Percentiles rank a stretch among this genome's conserved stretches.
phyloP scores from a whole-genome alignment of 768 basidiomycete genomes.

The Tricholoma bakamatsutake region DNA sequence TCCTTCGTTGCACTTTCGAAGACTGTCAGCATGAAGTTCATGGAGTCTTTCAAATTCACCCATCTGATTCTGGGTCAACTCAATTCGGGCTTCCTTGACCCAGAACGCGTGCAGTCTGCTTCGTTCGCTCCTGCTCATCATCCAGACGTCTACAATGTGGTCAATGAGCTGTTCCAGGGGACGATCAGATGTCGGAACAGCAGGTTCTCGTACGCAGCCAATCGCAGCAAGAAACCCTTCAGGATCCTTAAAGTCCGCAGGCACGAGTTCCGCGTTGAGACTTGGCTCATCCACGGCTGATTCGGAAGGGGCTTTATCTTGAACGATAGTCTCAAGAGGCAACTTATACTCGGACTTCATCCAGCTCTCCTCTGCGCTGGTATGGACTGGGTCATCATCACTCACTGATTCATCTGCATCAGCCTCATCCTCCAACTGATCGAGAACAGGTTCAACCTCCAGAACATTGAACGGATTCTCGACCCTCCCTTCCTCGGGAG shows the following conservation, averaged over 20 bases:
- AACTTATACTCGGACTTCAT: not conserved
- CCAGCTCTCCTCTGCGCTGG: not conserved
- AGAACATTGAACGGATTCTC: not conserved
- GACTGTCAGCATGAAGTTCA: constrained; percentile 23
- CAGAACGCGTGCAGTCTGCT: constrained; percentile 37
- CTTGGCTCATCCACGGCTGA: not conserved
- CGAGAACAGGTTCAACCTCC: not conserved
- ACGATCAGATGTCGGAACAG: not conserved
- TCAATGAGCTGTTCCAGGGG: not conserved
- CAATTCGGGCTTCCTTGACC: constrained; percentile 35
- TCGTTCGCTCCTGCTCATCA: constrained; percentile 34
- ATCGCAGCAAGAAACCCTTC: not conserved
- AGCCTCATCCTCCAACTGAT: not conserved
- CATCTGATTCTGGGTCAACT: constrained; percentile 16
- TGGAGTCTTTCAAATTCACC: constrained; percentile 39
- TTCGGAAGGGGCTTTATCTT: not conserved
- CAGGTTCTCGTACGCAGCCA: not conserved
- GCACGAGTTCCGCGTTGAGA: not conserved
- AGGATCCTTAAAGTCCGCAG: not conserved
- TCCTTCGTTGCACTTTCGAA: constrained; percentile 37
- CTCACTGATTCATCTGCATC: not conserved
- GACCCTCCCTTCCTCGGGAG: not conserved
- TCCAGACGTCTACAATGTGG: not conserved
- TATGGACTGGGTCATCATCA: not conserved
- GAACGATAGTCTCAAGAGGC: not conserved